Percentiles rank a stretch among this genome's conserved stretches.
These are phyloP conservation scores for Cercospora zeae-maydis DNA, from an alignment of 2,329 filamentous ascomycete species.

Conservation along the genomic window DNA sequence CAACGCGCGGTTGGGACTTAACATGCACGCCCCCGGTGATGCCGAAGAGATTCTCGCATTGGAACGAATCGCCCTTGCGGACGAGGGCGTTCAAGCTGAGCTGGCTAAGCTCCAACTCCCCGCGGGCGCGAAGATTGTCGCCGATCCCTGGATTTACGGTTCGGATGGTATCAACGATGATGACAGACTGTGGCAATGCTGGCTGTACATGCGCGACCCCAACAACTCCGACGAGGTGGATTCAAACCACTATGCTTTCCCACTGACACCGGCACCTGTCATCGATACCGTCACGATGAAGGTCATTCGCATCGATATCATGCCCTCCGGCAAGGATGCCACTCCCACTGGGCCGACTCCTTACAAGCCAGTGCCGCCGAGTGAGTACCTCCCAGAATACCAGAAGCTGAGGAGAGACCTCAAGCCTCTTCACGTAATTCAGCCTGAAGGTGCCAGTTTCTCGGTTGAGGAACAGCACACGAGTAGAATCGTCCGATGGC, in stretches of 20 bases:
- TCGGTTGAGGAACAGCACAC: constrained; percentile 47
- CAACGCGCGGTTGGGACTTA: constrained; percentile 57
- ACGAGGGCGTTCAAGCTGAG: constrained; percentile 56
- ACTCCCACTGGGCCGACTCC: constrained; percentile 54
- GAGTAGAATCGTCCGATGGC: constrained; percentile 56
- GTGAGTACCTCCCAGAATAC: constrained; percentile 63
- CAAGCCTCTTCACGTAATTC: constrained; percentile 69
- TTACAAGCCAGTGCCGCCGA: constrained; percentile 56
- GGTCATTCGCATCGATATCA: constrained; percentile 64
- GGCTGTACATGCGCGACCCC: constrained; percentile 64
- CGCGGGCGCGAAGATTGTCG: constrained; percentile 54
- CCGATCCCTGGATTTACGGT: constrained; percentile 69
- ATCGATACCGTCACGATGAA: constrained; percentile 59
- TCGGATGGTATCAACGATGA: constrained; percentile 49
- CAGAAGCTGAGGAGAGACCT: constrained; percentile 43
- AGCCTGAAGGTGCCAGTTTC: constrained; percentile 67
- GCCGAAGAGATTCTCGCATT: constrained; percentile 58
- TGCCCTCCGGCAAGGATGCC: constrained; percentile 64
- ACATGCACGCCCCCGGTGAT: constrained; percentile 57
- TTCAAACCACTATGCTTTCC: constrained; percentile 66
- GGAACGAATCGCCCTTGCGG: constrained; percentile 54
- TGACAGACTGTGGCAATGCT: constrained; percentile 49
- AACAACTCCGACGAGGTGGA: constrained; percentile 57
- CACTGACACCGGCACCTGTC: constrained; percentile 64
- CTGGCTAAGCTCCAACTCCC: constrained; percentile 59